Conservation (phyloP, 305 asterid species). For the Plantago rigida region DNA sequence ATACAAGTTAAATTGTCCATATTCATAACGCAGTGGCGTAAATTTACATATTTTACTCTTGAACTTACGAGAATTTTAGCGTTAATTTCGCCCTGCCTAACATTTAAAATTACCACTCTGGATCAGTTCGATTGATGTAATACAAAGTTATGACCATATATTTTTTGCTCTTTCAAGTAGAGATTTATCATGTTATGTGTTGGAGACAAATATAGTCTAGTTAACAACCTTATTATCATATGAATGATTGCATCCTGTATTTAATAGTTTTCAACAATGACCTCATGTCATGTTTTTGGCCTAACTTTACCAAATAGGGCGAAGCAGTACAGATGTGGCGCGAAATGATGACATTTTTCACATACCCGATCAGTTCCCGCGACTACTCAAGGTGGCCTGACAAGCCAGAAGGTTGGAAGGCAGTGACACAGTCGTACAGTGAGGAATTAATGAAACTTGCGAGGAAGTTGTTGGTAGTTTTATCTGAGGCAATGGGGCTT, state of each 20-base stretch:
- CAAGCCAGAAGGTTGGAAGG: slow-evolving; percentile 54
- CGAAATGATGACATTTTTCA: slow-evolving; percentile 61
- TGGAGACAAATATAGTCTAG: too few species aligned
- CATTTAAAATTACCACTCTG: too few species aligned
- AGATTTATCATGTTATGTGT: too few species aligned
- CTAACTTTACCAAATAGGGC: slow-evolving; percentile 33
- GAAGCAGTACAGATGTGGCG: slow-evolving; percentile 70
- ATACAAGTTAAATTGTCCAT: background rate
- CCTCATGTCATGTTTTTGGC: slow-evolving; percentile 2
- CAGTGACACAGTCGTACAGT: slow-evolving; percentile 47
- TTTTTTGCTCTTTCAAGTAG: too few species aligned
- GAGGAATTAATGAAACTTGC: slow-evolving; percentile 45
- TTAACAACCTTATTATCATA: too few species aligned
- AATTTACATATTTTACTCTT: too few species aligned
- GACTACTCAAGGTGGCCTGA: slow-evolving; percentile 76
- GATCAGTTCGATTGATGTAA: too few species aligned
- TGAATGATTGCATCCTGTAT: too few species aligned
- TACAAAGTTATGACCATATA: too few species aligned
- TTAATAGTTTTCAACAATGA: background rate
- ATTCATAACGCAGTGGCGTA: too few species aligned
- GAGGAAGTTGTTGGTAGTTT: slow-evolving; percentile 41
- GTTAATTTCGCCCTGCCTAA: too few species aligned
- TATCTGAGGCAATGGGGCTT: slow-evolving; percentile 61
- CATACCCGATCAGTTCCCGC: slow-evolving; percentile 48
- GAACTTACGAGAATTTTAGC: too few species aligned